These are phyloP conservation scores for Vitis hybrid DNA, from an alignment of 177 flowering plant species.

Conservation along the genomic window DNA sequence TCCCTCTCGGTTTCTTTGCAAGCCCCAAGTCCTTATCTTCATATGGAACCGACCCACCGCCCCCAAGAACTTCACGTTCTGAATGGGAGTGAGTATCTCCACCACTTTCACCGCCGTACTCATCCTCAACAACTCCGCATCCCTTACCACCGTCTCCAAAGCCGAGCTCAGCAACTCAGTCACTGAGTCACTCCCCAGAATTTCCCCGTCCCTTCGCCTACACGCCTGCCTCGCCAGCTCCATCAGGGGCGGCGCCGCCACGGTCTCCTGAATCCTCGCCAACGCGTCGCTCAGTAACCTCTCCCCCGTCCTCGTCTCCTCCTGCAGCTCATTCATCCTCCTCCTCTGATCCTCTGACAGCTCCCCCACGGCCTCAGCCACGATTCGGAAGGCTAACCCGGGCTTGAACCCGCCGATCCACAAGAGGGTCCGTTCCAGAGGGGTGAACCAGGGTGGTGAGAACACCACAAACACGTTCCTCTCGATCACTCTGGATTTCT, in stretches of 20 bases:
- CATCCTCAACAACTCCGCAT: conserved; percentile 31
- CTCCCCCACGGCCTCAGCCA: conserved; percentile 21
- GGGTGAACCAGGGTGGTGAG: conserved; percentile 40
- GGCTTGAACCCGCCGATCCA: conserved; percentile 67
- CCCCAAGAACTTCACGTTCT: conserved; percentile 42
- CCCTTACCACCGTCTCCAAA: conserved; percentile 22
- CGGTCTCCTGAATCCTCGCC: conserved; percentile 54
- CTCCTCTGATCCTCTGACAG: conserved; percentile 36
- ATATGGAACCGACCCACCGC: conserved; percentile 44
- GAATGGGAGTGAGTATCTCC: conserved; percentile 43
- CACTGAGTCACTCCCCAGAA: neutral
- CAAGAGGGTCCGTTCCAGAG: conserved; percentile 42
- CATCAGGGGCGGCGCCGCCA: conserved; percentile 40
- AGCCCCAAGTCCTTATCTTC: conserved; percentile 34
- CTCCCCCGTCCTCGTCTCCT: conserved; percentile 39
- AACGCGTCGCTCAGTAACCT: conserved; percentile 28
- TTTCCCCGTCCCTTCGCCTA: conserved; percentile 7
- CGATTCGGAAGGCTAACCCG: conserved; percentile 27
- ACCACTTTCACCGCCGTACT: conserved; percentile 29
- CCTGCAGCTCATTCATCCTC: conserved; percentile 18
- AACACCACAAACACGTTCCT: conserved; percentile 31
- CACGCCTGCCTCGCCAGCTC: conserved; percentile 19
- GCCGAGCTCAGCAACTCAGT: conserved; percentile 8
- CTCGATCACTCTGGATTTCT: conserved; percentile 27
- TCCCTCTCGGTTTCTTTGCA: conserved; percentile 30